Evolutionary conservation across 257 asterid species (phyloP), one percentile per base, ranked within the genome.

Genomic region (Rauvolfia tetraphylla): DNA sequence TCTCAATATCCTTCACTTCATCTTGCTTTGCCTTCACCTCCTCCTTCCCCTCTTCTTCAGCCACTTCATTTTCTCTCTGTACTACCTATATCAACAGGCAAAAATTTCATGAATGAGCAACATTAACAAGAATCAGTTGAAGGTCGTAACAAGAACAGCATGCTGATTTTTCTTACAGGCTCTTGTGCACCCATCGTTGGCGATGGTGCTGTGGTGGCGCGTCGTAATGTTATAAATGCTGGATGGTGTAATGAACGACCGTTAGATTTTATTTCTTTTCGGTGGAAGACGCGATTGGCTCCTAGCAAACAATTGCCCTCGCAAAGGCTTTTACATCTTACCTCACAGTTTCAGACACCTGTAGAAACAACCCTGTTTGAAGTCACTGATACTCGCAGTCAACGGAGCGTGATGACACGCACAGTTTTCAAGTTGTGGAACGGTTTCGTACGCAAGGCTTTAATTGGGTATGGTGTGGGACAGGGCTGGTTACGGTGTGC

Each of bases 1-100:
- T 92, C 84, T 95, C 98, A 81, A 92, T 85, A 88, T 92, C 98
- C 81, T 67, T 79, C 84, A 75, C 63, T 71, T 76, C 68, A 49
- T 75, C 68, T 20, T 31, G 58, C 23, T 48, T 63, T 18, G n/a
- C 27, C 29, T 44, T 79, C 18, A 72, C 75, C 39, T 72, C 13
- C 75, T 61, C 87, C 66, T 72, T 82, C 14, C 75, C 90, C 54
- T 62, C 80, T 69, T 72, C 39, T 61, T 33, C 86, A 27, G 25
- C 22, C 57, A 27, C 86, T 17, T 73, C 95, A 76, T 81, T 79
- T 69, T 80, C 83, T 67, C 78, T 80, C 72, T 79, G 79, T 49
- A 72, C 79, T 14, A 56, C 84, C 87, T 84, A 9, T 57, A 23
- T 20, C 11, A 57, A n/a, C 31, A 53, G 13, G 20, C 33, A 66